Conservation (phyloP, 768 basidiomycete genomes). For the Mycena epipterygia region DNA sequence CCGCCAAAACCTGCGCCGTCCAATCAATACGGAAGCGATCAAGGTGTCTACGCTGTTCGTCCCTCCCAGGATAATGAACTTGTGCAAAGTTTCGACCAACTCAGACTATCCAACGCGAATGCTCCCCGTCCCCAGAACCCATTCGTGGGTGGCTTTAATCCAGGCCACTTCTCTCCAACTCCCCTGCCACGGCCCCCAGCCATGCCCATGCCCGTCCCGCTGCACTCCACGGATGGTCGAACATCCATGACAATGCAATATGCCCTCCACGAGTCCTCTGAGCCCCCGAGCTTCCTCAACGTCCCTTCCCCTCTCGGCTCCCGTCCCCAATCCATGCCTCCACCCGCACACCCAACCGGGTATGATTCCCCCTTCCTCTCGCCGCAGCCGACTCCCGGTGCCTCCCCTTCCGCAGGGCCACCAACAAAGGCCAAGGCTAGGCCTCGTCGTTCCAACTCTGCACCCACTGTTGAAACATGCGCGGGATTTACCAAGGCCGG, state of each 20-base stretch:
- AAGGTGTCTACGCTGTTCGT: slow-evolving; percentile 25
- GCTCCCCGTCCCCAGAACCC: slow-evolving; percentile 17
- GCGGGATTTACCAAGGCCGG: slow-evolving; percentile 36
- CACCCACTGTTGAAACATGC: slow-evolving; percentile 32
- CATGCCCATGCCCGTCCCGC: slow-evolving; percentile 38
- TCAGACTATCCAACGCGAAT: slow-evolving; percentile 20
- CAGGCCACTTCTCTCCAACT: slow-evolving; percentile 21
- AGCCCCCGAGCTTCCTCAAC: slow-evolving; percentile 30
- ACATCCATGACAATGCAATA: slow-evolving; percentile 41
- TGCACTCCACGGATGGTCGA: neutral
- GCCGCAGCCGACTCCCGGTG: slow-evolving; percentile 19
- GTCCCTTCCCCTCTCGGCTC: slow-evolving; percentile 5
- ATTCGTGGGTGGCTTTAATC: slow-evolving; percentile 36
- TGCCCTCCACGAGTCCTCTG: slow-evolving; percentile 31
- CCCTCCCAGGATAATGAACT: slow-evolving; percentile 16
- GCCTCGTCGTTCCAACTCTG: slow-evolving; percentile 35
- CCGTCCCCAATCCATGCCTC: slow-evolving; percentile 32
- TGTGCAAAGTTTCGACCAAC: slow-evolving; percentile 26
- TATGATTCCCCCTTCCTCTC: slow-evolving; percentile 34
- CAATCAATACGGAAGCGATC: slow-evolving; percentile 25
- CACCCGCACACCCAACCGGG: neutral
- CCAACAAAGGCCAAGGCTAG: slow-evolving; percentile 21
- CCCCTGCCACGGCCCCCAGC: slow-evolving; percentile 36
- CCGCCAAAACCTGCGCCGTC: slow-evolving; percentile 34
- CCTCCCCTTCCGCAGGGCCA: slow-evolving; percentile 21